Conservation (phyloP, 495 filamentous ascomycete species). For the Pyronema domesticum region DNA sequence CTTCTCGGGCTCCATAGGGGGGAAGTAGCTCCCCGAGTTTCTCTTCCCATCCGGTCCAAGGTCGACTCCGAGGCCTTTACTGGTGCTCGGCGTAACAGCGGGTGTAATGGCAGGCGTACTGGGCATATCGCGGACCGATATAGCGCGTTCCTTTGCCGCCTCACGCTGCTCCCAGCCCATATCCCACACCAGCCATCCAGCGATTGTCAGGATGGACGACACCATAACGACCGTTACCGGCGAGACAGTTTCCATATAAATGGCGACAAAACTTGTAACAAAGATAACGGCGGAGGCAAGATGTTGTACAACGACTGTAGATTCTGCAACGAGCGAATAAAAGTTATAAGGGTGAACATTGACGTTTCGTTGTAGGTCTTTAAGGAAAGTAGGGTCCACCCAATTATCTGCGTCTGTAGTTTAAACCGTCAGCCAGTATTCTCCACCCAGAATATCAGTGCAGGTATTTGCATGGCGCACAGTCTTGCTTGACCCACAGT, state of each 20-base stretch:
- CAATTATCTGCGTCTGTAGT: conserved; percentile 84
- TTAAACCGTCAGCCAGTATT: too few relatives aligned
- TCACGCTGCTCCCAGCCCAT: conserved; percentile 53
- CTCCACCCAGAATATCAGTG: not conserved
- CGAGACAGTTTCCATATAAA: conserved; percentile 65
- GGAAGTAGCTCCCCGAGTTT: conserved; percentile 18
- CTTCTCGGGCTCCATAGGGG: conserved; percentile 4
- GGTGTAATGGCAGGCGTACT: not conserved
- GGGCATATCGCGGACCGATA: not conserved
- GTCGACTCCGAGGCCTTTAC: not conserved
- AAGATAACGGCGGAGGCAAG: conserved; percentile 89
- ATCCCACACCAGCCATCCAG: conserved; percentile 88
- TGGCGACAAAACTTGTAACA: conserved; percentile 79
- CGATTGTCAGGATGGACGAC: conserved; percentile 62
- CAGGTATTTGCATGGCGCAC: conserved; percentile 30
- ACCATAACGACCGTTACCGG: conserved; percentile 74
- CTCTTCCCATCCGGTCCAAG: conserved; percentile 5
- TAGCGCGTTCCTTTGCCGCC: conserved; percentile 17
- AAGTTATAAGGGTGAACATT: conserved; percentile 91
- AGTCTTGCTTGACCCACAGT: conserved; percentile 93
- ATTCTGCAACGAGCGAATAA: conserved; percentile 88
- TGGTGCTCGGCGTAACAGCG: not conserved
- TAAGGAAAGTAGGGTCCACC: conserved; percentile 92
- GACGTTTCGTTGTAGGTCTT: conserved; percentile 88
- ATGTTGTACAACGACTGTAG: conserved; percentile 92